Base-by-base conservation (phyloP, 2,329 filamentous ascomycete species). In the Talaromyces albobiverticillius region DNA sequence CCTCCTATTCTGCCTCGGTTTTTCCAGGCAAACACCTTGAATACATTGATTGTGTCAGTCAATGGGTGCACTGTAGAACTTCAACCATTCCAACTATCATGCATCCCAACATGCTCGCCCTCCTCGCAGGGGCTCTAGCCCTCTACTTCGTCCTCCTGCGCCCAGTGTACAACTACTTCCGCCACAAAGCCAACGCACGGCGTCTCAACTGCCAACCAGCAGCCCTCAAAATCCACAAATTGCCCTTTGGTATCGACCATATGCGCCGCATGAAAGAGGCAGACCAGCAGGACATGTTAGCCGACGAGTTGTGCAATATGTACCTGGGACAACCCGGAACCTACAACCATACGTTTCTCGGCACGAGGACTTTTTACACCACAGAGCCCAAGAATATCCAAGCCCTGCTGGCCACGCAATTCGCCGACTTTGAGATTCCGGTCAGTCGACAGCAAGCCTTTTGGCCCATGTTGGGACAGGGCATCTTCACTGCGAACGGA, bases 401-500 rank as follows among this genome's bases (percentile, higher is more conserved):
- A 70, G 89, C 91, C 18, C 78, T 96, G 20, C 76, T 96, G 11
- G 88, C 90, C 0, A 89, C 87, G 1, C 89, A 95, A 66, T 96
- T 96, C 67, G 75, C 75, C 55, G 88, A 94, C 62, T 96, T 86
- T 64, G 90, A 89, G 62, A 91, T 96, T 68, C 90, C 91, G 6
- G 73, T 84, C 58, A 71, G 89, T 59, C 75, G 95, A 18, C 88
- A 88, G 22, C 81, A 90, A 62, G 83, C 83, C 72, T 53, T 69
- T 54, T 46, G 57, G 62, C 41, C 68, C 65, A 2, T 55, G 41
- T 20, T 55, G 48, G 53, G 53, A 14, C 13, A 48, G 13, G 48
- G 53, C n/a, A 55, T 55, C 32, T 90, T 89, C 71, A 86, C 85
- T 5, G 95, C 90, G 0, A 92, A 96, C 66, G 87, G 88, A 3